phyloP scores from a whole-genome alignment of 768 basidiomycete genomes.

The Cantharellus cinnabarinus region DNA sequence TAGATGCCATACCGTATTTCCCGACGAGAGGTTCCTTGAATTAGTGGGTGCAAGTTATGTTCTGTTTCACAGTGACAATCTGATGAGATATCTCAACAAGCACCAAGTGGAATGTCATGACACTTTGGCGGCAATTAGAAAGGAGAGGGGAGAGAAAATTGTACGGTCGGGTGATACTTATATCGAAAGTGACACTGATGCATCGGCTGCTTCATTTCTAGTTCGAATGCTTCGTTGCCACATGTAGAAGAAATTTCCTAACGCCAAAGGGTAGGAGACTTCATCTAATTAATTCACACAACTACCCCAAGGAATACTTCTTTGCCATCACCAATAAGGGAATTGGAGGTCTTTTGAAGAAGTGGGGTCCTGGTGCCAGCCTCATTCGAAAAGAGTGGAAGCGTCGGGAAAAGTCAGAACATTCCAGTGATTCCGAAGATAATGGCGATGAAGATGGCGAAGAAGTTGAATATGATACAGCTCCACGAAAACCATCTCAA shows the following conservation, averaged over 20 bases:
- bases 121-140: conserved; percentile 53
- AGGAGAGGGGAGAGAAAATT: conserved; percentile 70
- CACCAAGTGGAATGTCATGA: conserved; percentile 55
- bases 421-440: background rate
- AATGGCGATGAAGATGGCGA: background rate
- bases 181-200: conserved; percentile 7
- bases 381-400: conserved; percentile 61
- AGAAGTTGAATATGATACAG: conserved; percentile 8
- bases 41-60: conserved; percentile 33
- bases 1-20: conserved; percentile 65
- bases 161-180: conserved; percentile 25
- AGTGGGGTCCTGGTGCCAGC: conserved; percentile 71
- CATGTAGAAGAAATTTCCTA: conserved; percentile 37
- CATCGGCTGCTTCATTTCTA: conserved; percentile 11
- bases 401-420: conserved; percentile 16
- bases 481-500: conserved; percentile 7
- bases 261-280: conserved; percentile 58
- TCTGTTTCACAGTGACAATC: background rate
- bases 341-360: conserved; percentile 54
- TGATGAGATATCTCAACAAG: conserved; percentile 9
- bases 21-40: conserved; percentile 57
- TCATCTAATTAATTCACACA: conserved; percentile 66
- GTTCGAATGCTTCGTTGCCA: conserved; percentile 62
- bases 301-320: conserved; percentile 76
- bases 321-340: conserved; percentile 86